phyloP scores from a whole-genome alignment of 306 rosid genomes.

The Fragaria nilgerrensis region DNA sequence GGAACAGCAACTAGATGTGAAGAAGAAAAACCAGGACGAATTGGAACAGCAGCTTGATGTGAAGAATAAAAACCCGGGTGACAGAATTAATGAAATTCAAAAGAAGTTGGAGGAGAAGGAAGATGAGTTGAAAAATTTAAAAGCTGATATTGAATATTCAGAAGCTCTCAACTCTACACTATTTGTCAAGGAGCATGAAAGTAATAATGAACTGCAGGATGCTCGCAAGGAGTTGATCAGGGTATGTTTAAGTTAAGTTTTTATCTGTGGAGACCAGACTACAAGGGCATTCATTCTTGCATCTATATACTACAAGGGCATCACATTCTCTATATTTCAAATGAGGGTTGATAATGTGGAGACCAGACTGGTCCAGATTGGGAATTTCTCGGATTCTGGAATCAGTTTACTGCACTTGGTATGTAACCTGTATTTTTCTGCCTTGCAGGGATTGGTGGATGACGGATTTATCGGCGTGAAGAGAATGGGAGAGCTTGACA shows the following conservation, averaged over 20 bases:
- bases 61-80: constrained; percentile 22
- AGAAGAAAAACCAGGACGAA: constrained; percentile 31
- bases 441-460: constrained; percentile 30
- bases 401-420: background rate
- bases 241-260: constrained; percentile 28
- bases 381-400: background rate
- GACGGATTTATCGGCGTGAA: constrained; percentile 42
- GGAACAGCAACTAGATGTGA: constrained; percentile 14
- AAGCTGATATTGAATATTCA: constrained; percentile 33
- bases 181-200: constrained; percentile 47
- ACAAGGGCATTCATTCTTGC: background rate
- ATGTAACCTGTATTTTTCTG: background rate
- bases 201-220: constrained; percentile 67
- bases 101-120: constrained; percentile 46
- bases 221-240: constrained; percentile 66
- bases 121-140: constrained; percentile 23
- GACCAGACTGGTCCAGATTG: background rate
- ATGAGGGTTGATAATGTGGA: background rate
- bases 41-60: constrained; percentile 27
- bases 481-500: constrained; percentile 56
- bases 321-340: background rate
- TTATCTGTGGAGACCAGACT: background rate
- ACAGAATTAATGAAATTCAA: constrained; percentile 39
- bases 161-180: constrained; percentile 50
- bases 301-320: background rate